Conservation (phyloP, 371 early-diverging fungal genomes). For the Rhizopus microsporus region DNA sequence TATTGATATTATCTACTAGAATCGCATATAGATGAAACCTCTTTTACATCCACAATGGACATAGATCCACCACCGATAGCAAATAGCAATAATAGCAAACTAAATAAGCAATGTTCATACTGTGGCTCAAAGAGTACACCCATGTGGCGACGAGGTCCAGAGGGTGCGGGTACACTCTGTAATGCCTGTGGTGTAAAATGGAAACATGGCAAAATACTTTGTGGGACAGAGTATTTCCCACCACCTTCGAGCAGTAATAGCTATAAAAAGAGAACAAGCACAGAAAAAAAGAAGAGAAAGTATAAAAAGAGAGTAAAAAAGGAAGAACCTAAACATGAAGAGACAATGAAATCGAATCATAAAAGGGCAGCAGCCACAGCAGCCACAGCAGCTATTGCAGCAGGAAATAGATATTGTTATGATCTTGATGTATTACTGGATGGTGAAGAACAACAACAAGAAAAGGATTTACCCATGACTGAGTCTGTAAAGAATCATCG, state of each 20-base stretch:
- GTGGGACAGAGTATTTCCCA: constrained; percentile 4
- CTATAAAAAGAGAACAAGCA: constrained; percentile 13
- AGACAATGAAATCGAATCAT: neutral
- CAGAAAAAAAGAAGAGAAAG: constrained; percentile 13
- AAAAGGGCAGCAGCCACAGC: constrained; percentile 1
- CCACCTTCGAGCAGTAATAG: neutral
- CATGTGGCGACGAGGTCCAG: constrained; percentile 90
- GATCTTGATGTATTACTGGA: neutral
- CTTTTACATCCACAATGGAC: neutral
- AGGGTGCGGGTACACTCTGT: constrained; percentile 80
- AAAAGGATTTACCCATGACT: constrained; percentile 18
- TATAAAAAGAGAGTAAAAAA: constrained; percentile 17
- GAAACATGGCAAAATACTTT: constrained; percentile 71
- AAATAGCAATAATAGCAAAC: neutral
- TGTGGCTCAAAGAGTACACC: constrained; percentile 83
- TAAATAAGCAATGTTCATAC: constrained; percentile 64
- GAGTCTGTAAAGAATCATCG: constrained; percentile 18
- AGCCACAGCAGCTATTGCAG: neutral
- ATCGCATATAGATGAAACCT: neutral
- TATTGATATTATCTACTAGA: no score
- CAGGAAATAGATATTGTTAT: neutral
- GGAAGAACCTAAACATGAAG: neutral
- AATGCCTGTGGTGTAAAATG: constrained; percentile 94
- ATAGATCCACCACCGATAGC: neutral
- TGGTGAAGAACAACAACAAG: neutral